These are phyloP conservation scores for Aspergillus tamarii DNA, from an alignment of 2,329 filamentous ascomycete genomes.

Conservation along the genomic window DNA sequence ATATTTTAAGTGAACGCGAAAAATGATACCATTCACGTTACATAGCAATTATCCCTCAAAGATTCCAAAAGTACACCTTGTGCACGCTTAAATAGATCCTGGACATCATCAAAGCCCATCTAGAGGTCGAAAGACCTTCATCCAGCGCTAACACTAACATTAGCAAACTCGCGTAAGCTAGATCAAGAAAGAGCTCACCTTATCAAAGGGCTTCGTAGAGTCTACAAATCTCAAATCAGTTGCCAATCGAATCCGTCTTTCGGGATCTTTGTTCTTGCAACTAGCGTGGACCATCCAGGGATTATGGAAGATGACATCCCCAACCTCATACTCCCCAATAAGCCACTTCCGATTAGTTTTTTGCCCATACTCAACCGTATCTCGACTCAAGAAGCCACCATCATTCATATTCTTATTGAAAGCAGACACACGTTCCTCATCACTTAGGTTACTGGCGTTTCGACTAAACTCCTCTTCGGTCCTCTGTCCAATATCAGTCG, in stretches of 20 bases:
- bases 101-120: neutral
- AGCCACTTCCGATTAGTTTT: constrained; percentile 1
- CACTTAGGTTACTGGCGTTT: neutral
- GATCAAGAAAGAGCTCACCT: neutral
- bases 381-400: constrained; percentile 17
- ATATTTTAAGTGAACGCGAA: neutral
- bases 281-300: constrained; percentile 5
- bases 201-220: constrained; percentile 2
- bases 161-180: neutral
- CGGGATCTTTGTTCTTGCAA: neutral
- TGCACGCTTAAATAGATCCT: accelerated
- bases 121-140: neutral
- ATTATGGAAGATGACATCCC: constrained; percentile 6
- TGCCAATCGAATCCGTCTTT: neutral
- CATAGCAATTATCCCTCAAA: neutral
- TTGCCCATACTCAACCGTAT: constrained; percentile 20
- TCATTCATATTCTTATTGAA: constrained; percentile 30
- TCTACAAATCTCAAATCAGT: constrained; percentile 5
- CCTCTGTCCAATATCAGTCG: constrained; percentile 7
- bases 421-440: constrained; percentile 16
- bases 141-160: neutral
- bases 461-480: constrained; percentile 4
- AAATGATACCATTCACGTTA: neutral
- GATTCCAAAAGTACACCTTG: accelerated
- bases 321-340: constrained; percentile 2